Evolutionary conservation across 2,329 filamentous ascomycete species (phyloP), one percentile per base, ranked within the genome.

Genomic region (Laburnicola sp.): DNA sequence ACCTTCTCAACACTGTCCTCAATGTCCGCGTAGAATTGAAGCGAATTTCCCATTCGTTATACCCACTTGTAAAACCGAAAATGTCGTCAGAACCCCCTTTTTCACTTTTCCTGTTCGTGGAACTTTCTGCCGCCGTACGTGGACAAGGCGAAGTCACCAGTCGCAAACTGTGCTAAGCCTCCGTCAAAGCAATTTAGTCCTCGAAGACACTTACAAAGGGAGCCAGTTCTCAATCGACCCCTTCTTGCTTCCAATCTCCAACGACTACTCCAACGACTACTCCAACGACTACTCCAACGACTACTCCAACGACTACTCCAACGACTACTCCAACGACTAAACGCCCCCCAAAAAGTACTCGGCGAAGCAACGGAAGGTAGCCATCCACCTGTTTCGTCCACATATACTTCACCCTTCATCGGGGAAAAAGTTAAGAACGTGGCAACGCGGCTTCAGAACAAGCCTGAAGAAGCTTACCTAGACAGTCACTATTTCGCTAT

Each of bases 361-460:
- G 26, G 34, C 25, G 10, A 32, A 26, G n/a, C 28, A 25, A 26
- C 21, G 5, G 35, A 51, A 23, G 48, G 49, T 25, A 37, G 2
- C 7, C 30, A 36, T 27, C 49, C 51, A 21, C 48, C 48, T 4
- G 26, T 47, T 39, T 25, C 30, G 6, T 39, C 36, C 3, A 37
- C 41, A 7, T 54, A 45, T 48, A 50, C 31, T 22, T 54, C 51
- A 11, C 48, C 42, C 28, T 54, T 51, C 36, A 44, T 44, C 10
- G 51, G 43, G 2, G 51, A 51, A 37, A 51, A 44, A n/a, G 38
- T 34, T 6, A 38, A 54, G 37, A 48, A 54, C 10, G 41, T 49
- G 3, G 48, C 51, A 8, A 32, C n/a, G n/a, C 51, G 51, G 51
- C 26, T 54, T 11, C 35, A 27, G 32, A 43, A 46, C 30, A 45